Percentiles rank a stretch among this genome's conserved stretches.
phyloP scores from a whole-genome alignment of 768 basidiomycete genomes.

The Mycena rosella region DNA sequence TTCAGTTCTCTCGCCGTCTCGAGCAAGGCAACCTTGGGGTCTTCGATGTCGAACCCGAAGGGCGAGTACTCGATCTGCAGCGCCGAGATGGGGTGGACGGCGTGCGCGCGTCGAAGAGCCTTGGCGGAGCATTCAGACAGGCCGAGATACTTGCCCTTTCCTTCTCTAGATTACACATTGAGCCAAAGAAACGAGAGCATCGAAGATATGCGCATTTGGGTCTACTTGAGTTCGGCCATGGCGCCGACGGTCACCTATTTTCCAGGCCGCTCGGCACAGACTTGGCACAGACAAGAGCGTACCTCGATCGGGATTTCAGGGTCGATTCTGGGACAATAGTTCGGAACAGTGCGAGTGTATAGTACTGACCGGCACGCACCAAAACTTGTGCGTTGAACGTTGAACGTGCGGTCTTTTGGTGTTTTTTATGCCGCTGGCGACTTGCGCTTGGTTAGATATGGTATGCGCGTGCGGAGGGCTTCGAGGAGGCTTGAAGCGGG shows the following conservation, averaged over 20 bases:
- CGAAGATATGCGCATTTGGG: constrained; percentile 47
- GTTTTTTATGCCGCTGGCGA: too few relatives aligned
- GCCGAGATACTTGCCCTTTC: constrained; percentile 64
- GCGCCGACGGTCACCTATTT: constrained; percentile 47
- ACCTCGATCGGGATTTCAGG: constrained; percentile 46
- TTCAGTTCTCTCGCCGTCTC: constrained; percentile 58
- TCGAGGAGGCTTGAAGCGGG: too few relatives aligned
- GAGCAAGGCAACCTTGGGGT: constrained; percentile 53
- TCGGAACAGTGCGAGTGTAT: neutral
- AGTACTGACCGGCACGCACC: constrained; percentile 35
- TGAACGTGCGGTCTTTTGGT: too few relatives aligned
- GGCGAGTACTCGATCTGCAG: constrained; percentile 61
- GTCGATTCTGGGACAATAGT: constrained; percentile 33
- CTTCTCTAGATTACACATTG: constrained; percentile 42
- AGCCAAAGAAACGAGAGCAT: constrained; percentile 29
- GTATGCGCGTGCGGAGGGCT: too few relatives aligned
- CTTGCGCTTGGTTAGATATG: too few relatives aligned
- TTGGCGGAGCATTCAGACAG: constrained; percentile 61
- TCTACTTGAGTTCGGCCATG: constrained; percentile 51
- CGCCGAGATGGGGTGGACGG: constrained; percentile 59
- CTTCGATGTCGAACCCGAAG: constrained; percentile 59
- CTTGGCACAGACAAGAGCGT: neutral
- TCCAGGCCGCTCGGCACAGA: too few relatives aligned
- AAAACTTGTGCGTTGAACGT: too few relatives aligned
- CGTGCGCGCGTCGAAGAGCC: constrained; percentile 62